Percentiles rank a stretch among this genome's conserved stretches.
Evolutionary conservation across 2,329 filamentous ascomycete species (phyloP).

Genomic region (Thielaviopsis populi): DNA sequence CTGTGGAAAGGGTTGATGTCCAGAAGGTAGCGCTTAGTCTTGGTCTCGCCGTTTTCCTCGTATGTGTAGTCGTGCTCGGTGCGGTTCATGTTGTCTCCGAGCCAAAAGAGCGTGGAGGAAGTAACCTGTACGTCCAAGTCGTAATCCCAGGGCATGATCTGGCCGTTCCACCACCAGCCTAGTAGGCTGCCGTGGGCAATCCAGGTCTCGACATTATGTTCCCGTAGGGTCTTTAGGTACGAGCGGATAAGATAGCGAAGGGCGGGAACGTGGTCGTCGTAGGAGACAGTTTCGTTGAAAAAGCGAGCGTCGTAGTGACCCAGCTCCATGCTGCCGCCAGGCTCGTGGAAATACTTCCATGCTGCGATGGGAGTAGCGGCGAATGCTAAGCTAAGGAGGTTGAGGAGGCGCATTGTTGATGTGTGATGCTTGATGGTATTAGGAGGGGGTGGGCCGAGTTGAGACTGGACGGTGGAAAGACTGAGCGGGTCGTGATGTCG

Average conservation of each 20-base stretch:
- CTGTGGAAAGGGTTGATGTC: constrained; percentile 61
- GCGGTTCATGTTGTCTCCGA: constrained; percentile 53
- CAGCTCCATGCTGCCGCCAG: constrained; percentile 42
- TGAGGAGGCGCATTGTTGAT: constrained; percentile 15
- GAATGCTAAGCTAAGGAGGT: constrained; percentile 12
- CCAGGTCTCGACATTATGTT: constrained; percentile 62
- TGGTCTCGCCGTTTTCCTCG: constrained; percentile 29
- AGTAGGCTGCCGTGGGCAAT: constrained; percentile 71
- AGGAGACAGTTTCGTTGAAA: constrained; percentile 47
- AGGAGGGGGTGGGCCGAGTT: background rate
- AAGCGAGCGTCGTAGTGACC: constrained; percentile 63
- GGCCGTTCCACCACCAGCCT: constrained; percentile 78
- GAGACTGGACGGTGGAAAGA: background rate
- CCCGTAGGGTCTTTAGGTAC: constrained; percentile 53
- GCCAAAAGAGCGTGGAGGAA: constrained; percentile 46
- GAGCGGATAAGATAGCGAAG: constrained; percentile 57
- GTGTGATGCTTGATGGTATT: background rate
- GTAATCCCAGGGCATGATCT: constrained; percentile 70
- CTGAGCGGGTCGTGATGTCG: background rate
- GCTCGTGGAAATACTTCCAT: constrained; percentile 52
- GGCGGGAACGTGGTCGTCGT: constrained; percentile 50
- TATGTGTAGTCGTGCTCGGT: constrained; percentile 46
- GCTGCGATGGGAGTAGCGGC: constrained; percentile 13
- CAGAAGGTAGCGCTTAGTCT: constrained; percentile 46
- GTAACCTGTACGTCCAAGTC: constrained; percentile 72